Base-by-base conservation (phyloP, 1,139 yeast genomes). In the Meyerozyma sp. region DNA sequence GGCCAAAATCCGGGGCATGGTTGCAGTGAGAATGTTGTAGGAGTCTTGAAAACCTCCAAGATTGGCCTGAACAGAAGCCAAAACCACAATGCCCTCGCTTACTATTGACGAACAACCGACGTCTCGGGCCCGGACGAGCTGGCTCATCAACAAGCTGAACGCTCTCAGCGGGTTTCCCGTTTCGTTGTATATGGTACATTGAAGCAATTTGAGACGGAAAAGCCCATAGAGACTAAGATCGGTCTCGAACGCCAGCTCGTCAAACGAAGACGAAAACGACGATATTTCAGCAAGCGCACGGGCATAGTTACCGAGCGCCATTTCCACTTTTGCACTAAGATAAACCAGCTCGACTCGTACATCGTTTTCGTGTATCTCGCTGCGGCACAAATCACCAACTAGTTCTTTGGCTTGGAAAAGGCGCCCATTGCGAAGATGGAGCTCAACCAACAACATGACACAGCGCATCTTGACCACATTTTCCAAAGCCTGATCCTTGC, bases 101-200 rank as follows among this genome's bases (percentile, higher is more conserved):
- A 68, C 55, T 11, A 77, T 52, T 0, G 67, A 50, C 8, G 57
- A 53, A 44, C 67, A 67, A 0, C 82, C 81, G 25, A 71, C 59
- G 11, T 59, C 55, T 34, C 67, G 66, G 1, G 79, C 73, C 14
- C 63, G 52, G 39, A 69, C 66, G 6, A 79, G 57, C 39, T 73
- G 74, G 51, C 74, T 77, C 2, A 78, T 57, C 0, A 76, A 53
- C 34, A 73, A 57, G 0, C 79, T 67, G 11, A 79, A 49, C 0
- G 71, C 76, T 41, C 75, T 62, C 7, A 70, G 56, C 9, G 70
- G 68, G 4, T 66, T 61, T 1, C 70, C 72, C 1, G 75, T 59
- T 10, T 53, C 46, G 25, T 66, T 57, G 46, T 73, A 63, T 2
- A 78, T 62, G 14, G 58, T 56, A 41, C 79, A 70, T 49, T 74